Base-by-base conservation (phyloP, 495 filamentous ascomycete species). In the Tuber magnatum region DNA sequence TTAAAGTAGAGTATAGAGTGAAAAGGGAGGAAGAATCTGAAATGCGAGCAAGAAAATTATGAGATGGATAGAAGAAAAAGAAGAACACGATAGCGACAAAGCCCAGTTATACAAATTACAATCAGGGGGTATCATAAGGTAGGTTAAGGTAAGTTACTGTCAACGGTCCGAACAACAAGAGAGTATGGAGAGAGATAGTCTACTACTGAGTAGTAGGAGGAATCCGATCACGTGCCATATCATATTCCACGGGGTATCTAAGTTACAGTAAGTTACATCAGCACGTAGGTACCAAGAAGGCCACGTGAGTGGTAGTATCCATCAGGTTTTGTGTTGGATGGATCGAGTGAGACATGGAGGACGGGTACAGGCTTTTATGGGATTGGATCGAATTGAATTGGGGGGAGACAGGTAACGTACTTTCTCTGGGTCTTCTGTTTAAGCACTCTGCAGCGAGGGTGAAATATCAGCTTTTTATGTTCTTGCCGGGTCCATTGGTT, bases 181-280 rank as follows among this genome's bases (percentile, higher is more conserved):
- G 14, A n/a, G n/a, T n/a, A n/a, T n/a, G 70, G 28, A 32, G 43
- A 40, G n/a, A 41, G 61, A 28, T 38, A 38, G 18, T 32, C 18
- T 68, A 69, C 43, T 74, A 80, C 70, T 80, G 72, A 14, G 80
- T 76, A 32, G 81, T 78, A 43, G 81, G 80, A 20, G 81, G 81
- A 69, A 82, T 82, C 42, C 81, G 78, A 61, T 82, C 81, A 78
- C 81, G 81, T 79, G 81, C 81, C 80, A 82, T 82, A 16, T 80
- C 80, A 65, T 82, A 82, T 74, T 82, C 81, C 9, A 82, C 65
- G 4, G 81, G 81, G 75, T 82, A 81, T n/a, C 80, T 81, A 77
- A 78, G 68, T 71, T 39, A 79, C 46, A 73, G 73, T 74, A 77
- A 32, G 42, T 73, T 35, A 79, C 43, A 48, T 68, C 48, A 73